Evolutionary conservation across 257 asterid species (phyloP).

Genomic region (Rubia yunnanensis): DNA sequence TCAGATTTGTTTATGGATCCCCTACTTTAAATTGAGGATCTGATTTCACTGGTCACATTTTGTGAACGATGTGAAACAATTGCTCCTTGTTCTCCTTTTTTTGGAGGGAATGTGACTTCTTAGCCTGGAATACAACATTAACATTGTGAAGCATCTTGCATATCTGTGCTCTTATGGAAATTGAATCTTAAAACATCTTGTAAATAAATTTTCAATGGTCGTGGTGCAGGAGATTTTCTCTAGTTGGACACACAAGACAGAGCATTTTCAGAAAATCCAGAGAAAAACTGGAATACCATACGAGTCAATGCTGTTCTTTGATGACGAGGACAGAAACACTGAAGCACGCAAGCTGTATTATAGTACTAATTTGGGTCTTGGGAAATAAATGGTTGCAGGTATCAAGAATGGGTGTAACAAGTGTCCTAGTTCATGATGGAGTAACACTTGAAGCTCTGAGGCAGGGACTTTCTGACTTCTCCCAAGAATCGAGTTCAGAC

Average conservation of each 20-base stretch:
- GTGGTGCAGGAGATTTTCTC: constrained; percentile 29
- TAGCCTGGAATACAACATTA: not conserved
- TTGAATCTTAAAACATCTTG: not conserved
- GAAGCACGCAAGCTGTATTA: not conserved
- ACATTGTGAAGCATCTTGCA: too few species aligned
- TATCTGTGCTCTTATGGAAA: too few species aligned
- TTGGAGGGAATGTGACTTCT: not conserved
- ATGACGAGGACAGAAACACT: constrained; percentile 30
- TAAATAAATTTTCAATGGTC: not conserved
- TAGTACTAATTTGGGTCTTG: not conserved
- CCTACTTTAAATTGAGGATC: not conserved
- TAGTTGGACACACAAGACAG: constrained; percentile 28
- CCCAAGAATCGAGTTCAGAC: constrained; percentile 16
- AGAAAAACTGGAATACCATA: constrained; percentile 21
- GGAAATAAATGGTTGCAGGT: constrained; percentile 19
- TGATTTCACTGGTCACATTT: not conserved
- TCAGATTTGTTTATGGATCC: not conserved
- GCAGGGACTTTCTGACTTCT: constrained; percentile 24
- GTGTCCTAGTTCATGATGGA: constrained; percentile 24
- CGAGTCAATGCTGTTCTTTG: constrained; percentile 31
- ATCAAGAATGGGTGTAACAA: constrained; percentile 29
- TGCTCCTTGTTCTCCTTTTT: not conserved
- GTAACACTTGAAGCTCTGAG: constrained; percentile 26
- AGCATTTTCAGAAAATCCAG: constrained; percentile 29
- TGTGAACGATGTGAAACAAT: not conserved